Conservation (phyloP, 106 monocot genomes). For the Xerophyta viscosa region DNA sequence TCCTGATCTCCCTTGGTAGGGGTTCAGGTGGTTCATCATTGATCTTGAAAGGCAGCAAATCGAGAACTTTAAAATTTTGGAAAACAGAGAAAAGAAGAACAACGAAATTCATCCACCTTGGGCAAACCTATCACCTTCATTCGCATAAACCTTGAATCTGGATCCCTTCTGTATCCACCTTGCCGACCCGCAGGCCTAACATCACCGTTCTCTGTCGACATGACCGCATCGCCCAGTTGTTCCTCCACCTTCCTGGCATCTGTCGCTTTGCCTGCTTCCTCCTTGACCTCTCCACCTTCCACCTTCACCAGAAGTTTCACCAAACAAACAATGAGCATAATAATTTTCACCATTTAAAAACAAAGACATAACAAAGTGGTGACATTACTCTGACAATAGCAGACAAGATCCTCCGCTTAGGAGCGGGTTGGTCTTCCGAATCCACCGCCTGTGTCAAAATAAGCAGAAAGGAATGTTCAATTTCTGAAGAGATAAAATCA, state of each 20-base stretch:
- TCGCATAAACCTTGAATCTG: conserved; percentile 15
- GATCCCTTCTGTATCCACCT: conserved; percentile 46
- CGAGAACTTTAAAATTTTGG: not conserved
- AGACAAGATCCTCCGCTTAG: conserved; percentile 72
- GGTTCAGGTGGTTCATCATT: conserved; percentile 62
- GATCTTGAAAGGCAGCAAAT: conserved; percentile 32
- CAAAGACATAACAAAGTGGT: not conserved
- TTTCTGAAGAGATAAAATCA: not conserved
- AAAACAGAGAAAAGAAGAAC: not conserved
- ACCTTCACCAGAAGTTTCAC: conserved; percentile 52
- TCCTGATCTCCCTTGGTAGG: conserved; percentile 58
- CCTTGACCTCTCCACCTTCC: conserved; percentile 40
- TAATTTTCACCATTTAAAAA: not conserved
- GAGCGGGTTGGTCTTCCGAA: conserved; percentile 53
- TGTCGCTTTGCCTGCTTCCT: conserved; percentile 8
- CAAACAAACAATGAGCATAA: conserved; percentile 2
- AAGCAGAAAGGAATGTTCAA: too few relatives aligned
- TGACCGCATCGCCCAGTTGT: too few relatives aligned
- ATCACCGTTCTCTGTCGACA: too few relatives aligned
- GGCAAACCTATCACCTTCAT: conserved; percentile 49
- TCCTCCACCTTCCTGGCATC: conserved; percentile 15
- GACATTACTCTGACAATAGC: conserved; percentile 67
- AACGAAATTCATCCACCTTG: not conserved
- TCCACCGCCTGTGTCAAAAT: conserved; percentile 27
- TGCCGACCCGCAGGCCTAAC: conserved; percentile 17